Evolutionary conservation across 345 rosid species (phyloP).

Genomic region (Lepidium africanum): DNA sequence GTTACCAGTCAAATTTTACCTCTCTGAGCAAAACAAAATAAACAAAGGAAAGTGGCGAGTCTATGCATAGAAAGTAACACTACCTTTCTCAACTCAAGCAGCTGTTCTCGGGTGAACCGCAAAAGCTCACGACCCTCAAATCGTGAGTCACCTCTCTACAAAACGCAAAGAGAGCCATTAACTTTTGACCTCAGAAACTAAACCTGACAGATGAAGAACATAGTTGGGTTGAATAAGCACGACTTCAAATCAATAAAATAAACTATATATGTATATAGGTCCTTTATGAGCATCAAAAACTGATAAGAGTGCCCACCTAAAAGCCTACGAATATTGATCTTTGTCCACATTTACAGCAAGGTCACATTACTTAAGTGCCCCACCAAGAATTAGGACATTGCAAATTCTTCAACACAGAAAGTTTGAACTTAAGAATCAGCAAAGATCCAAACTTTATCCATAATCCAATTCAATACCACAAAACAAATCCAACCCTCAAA

Average conservation of each 20-base stretch:
- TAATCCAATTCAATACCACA: background rate
- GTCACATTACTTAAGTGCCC: slow-evolving; percentile 51
- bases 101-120: slow-evolving; percentile 61
- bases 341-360: slow-evolving; percentile 77
- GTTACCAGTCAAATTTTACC: background rate
- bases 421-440: background rate
- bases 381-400: slow-evolving; percentile 74
- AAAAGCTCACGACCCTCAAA: slow-evolving; percentile 60
- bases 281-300: slow-evolving; percentile 44
- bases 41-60: background rate
- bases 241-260: background rate
- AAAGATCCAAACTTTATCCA: slow-evolving; percentile 2
- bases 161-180: slow-evolving; percentile 4
- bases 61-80: background rate
- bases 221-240: background rate
- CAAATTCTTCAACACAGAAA: background rate
- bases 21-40: background rate
- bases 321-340: slow-evolving; percentile 45
- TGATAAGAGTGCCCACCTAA: slow-evolving; percentile 51
- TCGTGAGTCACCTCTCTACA: slow-evolving; percentile 59
- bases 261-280: slow-evolving; percentile 24
- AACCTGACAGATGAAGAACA: background rate
- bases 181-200: background rate
- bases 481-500: background rate
- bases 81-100: slow-evolving; percentile 69